Conservation (phyloP, 2,329 filamentous ascomycete species). For the Microthyrium microscopicum region DNA sequence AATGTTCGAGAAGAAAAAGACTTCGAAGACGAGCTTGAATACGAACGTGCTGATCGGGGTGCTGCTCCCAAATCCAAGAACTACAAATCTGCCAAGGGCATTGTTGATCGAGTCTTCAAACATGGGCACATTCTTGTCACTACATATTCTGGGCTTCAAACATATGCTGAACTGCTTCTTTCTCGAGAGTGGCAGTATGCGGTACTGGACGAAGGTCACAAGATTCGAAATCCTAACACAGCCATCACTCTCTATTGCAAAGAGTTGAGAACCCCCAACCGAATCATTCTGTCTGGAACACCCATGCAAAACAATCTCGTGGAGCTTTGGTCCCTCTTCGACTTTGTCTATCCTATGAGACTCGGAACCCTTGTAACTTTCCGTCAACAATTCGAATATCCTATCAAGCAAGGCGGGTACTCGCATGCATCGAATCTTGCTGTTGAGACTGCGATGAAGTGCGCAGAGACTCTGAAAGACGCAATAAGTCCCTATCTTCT, state of each 20-base stretch:
- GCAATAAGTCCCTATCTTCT: slow-evolving; percentile 86
- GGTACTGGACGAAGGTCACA: slow-evolving; percentile 91
- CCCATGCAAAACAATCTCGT: slow-evolving; percentile 95
- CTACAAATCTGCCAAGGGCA: slow-evolving; percentile 55
- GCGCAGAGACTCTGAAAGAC: slow-evolving; percentile 84
- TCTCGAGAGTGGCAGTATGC: slow-evolving; percentile 83
- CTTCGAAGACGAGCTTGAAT: slow-evolving; percentile 44
- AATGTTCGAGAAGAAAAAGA: slow-evolving; percentile 48
- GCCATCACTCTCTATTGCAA: slow-evolving; percentile 93
- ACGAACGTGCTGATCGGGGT: slow-evolving; percentile 26
- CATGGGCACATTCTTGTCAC: slow-evolving; percentile 90
- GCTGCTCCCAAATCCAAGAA: slow-evolving; percentile 30
- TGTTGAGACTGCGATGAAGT: slow-evolving; percentile 86
- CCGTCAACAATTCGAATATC: slow-evolving; percentile 78
- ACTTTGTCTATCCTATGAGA: slow-evolving; percentile 94
- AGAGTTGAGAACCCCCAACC: slow-evolving; percentile 73
- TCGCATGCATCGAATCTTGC: slow-evolving; percentile 88
- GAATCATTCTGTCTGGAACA: slow-evolving; percentile 86
- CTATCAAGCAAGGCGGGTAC: slow-evolving; percentile 85
- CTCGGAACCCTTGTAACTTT: slow-evolving; percentile 85
- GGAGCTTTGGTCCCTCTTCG: slow-evolving; percentile 93
- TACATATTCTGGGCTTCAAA: slow-evolving; percentile 90
- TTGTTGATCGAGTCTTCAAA: slow-evolving; percentile 65
- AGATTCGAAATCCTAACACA: slow-evolving; percentile 92
- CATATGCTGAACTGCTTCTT: slow-evolving; percentile 68